These are phyloP conservation scores for Fusarium buxicola DNA, from an alignment of 2,329 filamentous ascomycete species.

Conservation along the genomic window DNA sequence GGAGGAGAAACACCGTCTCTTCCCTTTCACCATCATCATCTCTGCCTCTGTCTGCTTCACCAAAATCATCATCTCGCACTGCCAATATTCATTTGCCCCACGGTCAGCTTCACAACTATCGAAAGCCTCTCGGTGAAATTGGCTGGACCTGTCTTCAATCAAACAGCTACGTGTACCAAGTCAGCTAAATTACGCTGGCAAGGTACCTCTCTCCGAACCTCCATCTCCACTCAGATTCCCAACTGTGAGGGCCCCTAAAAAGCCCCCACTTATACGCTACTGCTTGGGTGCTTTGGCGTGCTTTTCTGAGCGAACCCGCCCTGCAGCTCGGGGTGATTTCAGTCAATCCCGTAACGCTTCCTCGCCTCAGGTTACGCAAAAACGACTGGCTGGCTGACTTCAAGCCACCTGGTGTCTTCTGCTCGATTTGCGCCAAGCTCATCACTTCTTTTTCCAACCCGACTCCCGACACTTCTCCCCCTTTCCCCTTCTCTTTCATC, in stretches of 20 bases:
- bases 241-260: slow-evolving; percentile 17
- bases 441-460: slow-evolving; percentile 33
- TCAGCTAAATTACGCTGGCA: slow-evolving; percentile 13
- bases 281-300: slow-evolving; percentile 28
- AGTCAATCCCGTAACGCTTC: slow-evolving; percentile 44
- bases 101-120: slow-evolving; percentile 13
- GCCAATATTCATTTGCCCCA: neutral
- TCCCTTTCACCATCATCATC: slow-evolving; percentile 16
- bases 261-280: slow-evolving; percentile 27
- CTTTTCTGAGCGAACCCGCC: slow-evolving; percentile 40
- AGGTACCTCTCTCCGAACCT: slow-evolving; percentile 25
- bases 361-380: slow-evolving; percentile 46
- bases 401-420: slow-evolving; percentile 52
- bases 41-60: neutral
- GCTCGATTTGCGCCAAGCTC: slow-evolving; percentile 43
- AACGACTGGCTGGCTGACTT: slow-evolving; percentile 44
- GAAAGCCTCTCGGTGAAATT: slow-evolving; percentile 22
- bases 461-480: slow-evolving; percentile 25
- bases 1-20: slow-evolving; percentile 5
- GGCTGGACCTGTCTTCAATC: slow-evolving; percentile 16
- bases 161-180: slow-evolving; percentile 26
- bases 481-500: slow-evolving; percentile 37
- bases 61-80: neutral
- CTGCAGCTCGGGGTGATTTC: slow-evolving; percentile 42
- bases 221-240: slow-evolving; percentile 19